Base-by-base conservation (phyloP, 179 eudicot genomes). In the Camellia oleifera region DNA sequence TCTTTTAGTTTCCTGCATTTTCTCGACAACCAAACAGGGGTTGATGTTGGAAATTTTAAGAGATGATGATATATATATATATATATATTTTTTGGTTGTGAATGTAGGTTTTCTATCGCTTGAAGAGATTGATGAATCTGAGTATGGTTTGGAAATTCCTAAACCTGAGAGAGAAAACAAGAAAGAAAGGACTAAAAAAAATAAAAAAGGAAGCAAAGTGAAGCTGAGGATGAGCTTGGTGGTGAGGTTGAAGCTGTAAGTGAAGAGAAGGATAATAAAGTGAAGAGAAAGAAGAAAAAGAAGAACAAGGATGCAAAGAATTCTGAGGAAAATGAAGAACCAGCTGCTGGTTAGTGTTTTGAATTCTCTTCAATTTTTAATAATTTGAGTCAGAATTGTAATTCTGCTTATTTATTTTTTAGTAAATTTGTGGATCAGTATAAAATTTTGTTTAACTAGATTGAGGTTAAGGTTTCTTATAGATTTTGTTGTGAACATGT, bases 81-180 rank as follows among this genome's bases (percentile, higher is more conserved):
- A 20, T 20, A 20, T 20, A 20, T 20, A 20, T 20, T 20, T 20
- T 26, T 26, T 26, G 1, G 57, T 32, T 20, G 76, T 54, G 64
- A 64, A 60, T 85, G 80, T 75, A 95, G 97, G 98, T 8, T 92
- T 95, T 81, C 81, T 93, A 68, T 87, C 93, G 0, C 92, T 95
- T 52, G 98, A 95, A 78, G 98, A 95, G 90, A 91, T 93, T 88
- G 97, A 95, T 85, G 98, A 89, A 77, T 75, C 91, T 40, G 86
- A 86, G 63, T 95, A 88, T 75, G 83, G 77, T 32, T 90, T 91
- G 81, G 89, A 69, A 53, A 86, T 89, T 72, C 88, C 91, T 8
- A 82, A 84, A 74, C 75, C 76, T 32, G 80, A 77, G 54, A 79
- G 81, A 12, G 84, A 50, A 79, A 82, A 57, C 46, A 76, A 75